phyloP scores from a whole-genome alignment of 179 eudicot species.

The Heliamphora pulchella region DNA sequence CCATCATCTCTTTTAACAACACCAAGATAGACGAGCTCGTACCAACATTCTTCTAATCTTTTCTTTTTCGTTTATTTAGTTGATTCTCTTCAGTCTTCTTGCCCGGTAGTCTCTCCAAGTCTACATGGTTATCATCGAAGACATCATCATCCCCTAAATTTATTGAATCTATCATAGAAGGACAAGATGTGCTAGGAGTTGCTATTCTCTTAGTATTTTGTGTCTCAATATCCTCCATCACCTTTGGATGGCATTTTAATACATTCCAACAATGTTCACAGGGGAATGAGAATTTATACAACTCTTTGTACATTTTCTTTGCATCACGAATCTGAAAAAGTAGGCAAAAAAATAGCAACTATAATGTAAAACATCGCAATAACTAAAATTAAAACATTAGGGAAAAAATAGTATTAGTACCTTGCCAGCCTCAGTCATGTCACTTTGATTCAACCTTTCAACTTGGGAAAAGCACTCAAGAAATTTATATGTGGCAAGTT shows the following conservation, averaged over 20 bases:
- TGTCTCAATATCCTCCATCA: background rate
- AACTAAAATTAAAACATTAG: too few species aligned
- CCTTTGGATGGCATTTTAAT: background rate
- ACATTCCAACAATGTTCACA: slow-evolving; percentile 3
- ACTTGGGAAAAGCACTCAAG: too few species aligned
- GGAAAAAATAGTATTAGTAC: too few species aligned
- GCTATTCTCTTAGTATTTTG: background rate
- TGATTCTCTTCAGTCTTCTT: background rate
- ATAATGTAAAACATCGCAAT: too few species aligned
- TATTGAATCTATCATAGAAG: background rate
- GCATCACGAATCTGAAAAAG: too few species aligned
- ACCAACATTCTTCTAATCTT: background rate
- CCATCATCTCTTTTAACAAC: background rate
- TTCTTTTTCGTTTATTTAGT: too few species aligned
- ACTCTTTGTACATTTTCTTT: background rate
- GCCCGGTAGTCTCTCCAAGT: background rate
- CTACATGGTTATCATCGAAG: background rate
- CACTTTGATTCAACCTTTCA: too few species aligned
- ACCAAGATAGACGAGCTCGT: too few species aligned
- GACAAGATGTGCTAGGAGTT: background rate
- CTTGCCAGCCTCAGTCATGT: too few species aligned
- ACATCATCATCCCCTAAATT: background rate
- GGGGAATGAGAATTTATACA: background rate
- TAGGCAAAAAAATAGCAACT: too few species aligned
- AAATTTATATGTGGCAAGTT: background rate